Evolutionary conservation across 345 rosid species (phyloP).

Genomic region (Gossypium arboreum): DNA sequence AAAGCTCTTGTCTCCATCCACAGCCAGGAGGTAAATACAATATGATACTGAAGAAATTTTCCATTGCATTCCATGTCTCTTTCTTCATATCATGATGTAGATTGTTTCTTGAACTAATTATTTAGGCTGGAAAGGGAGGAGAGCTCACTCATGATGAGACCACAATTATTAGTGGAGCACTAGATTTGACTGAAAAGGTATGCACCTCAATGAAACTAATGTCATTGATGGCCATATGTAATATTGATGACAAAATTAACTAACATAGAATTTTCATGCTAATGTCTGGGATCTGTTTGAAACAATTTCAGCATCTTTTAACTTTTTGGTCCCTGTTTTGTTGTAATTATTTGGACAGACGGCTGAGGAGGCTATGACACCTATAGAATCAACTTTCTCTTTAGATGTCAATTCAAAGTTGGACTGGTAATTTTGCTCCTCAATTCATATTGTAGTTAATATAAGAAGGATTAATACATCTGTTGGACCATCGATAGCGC

Average conservation of each 20-base stretch:
- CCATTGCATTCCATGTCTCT: background rate
- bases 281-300: background rate
- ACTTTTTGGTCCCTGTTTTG: background rate
- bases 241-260: background rate
- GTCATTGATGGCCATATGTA: background rate
- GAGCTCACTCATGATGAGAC: constrained; percentile 97
- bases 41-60: background rate
- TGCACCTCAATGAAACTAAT: background rate
- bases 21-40: constrained; percentile 60
- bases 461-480: constrained; percentile 1
- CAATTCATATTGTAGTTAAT: background rate
- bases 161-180: constrained; percentile 91
- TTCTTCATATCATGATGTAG: background rate
- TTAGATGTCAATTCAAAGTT: constrained; percentile 91
- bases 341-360: constrained; percentile 50
- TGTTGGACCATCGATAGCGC: too few relatives aligned
- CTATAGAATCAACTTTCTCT: constrained; percentile 95
- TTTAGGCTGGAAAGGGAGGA: constrained; percentile 95
- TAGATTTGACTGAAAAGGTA: constrained; percentile 94
- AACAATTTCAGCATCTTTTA: background rate
- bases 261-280: background rate
- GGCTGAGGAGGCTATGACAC: constrained; percentile 99
- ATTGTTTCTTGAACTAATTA: background rate
- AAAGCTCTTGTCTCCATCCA: constrained; percentile 95
- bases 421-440: constrained; percentile 68